These are phyloP conservation scores for Lodderomyces metapsilosis DNA, from an alignment of 1,139 yeast species.

Conservation along the genomic window DNA sequence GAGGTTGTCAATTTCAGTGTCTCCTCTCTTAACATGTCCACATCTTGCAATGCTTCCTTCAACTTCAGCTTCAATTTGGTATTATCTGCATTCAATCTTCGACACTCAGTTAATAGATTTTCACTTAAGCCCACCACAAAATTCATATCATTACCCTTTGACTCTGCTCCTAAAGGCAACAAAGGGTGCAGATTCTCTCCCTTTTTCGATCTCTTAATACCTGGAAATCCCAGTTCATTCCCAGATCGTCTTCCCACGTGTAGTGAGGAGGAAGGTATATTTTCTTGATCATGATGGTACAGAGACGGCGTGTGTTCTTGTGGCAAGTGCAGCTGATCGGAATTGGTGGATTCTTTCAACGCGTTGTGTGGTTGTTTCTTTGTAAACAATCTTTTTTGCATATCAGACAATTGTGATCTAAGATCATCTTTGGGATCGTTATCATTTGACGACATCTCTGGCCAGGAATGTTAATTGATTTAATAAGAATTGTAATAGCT, in stretches of 20 bases:
- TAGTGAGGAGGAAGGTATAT: conserved; percentile 13
- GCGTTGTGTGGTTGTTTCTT: conserved; percentile 22
- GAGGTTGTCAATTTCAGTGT: conserved; percentile 30
- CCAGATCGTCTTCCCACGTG: conserved; percentile 15
- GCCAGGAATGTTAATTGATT: neutral
- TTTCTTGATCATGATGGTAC: conserved; percentile 19
- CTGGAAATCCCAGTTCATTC: conserved; percentile 5
- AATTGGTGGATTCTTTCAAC: conserved; percentile 16
- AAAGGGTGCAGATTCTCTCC: conserved; percentile 20
- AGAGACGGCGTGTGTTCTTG: conserved; percentile 4
- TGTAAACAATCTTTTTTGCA: conserved; percentile 53
- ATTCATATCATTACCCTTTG: conserved; percentile 64
- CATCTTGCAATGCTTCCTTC: conserved; percentile 42
- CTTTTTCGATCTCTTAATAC: conserved; percentile 1
- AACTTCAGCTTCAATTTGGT: conserved; percentile 47
- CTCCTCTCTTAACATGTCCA: conserved; percentile 37
- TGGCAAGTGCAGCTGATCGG: conserved; percentile 8
- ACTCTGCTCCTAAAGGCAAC: conserved; percentile 42
- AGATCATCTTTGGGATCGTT: conserved; percentile 35
- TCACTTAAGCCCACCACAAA: conserved; percentile 85
- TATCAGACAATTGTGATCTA: conserved; percentile 58
- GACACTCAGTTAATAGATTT: conserved; percentile 72
- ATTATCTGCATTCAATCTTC: conserved; percentile 72
- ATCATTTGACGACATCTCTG: conserved; percentile 14
- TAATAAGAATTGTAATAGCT: neutral